phyloP scores from a whole-genome alignment of 176 grass and related monocot genomes.

The Ampelocalamus luodianensis region DNA sequence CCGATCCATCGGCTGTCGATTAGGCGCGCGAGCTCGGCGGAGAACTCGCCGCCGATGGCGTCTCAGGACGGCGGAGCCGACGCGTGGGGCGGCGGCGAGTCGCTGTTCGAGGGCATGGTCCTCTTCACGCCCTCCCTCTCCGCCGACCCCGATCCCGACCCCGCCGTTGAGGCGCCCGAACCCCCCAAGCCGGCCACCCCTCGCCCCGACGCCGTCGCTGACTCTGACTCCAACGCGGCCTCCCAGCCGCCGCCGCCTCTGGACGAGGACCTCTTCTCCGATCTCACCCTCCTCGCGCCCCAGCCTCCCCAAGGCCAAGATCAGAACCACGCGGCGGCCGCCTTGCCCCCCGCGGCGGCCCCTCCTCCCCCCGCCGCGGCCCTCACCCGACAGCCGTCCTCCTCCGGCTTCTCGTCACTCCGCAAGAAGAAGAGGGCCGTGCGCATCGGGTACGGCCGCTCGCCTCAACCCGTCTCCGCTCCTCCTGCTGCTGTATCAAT shows the following conservation, averaged over 20 bases:
- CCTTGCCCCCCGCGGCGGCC: constrained; percentile 8
- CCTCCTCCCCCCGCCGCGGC: neutral
- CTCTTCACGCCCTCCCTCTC: constrained; percentile 63
- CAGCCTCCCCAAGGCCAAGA: constrained; percentile 25
- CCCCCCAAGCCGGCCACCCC: constrained; percentile 33
- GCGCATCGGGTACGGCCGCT: constrained; percentile 88
- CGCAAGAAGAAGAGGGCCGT: constrained; percentile 96
- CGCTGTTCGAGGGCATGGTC: constrained; percentile 97
- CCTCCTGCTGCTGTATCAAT: constrained; percentile 9
- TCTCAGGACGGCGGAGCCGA: constrained; percentile 47
- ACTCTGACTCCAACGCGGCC: neutral
- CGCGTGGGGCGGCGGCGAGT: constrained; percentile 52
- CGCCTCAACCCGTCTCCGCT: constrained; percentile 34
- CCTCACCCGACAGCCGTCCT: constrained; percentile 40
- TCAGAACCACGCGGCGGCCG: constrained; percentile 21
- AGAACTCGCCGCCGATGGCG: constrained; percentile 50
- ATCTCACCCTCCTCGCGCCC: constrained; percentile 79
- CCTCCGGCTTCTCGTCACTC: constrained; percentile 46
- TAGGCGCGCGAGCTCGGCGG: neutral
- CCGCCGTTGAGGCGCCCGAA: constrained; percentile 16
- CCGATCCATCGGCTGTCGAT: constrained; percentile 17
- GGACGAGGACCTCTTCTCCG: constrained; percentile 96
- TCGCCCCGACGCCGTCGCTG: neutral
- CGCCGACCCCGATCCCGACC: constrained; percentile 28
- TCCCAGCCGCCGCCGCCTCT: constrained; percentile 49